These are phyloP conservation scores for Nakaseomyces uthaithaninus DNA, from an alignment of 1,139 yeast genomes.

Conservation along the genomic window DNA sequence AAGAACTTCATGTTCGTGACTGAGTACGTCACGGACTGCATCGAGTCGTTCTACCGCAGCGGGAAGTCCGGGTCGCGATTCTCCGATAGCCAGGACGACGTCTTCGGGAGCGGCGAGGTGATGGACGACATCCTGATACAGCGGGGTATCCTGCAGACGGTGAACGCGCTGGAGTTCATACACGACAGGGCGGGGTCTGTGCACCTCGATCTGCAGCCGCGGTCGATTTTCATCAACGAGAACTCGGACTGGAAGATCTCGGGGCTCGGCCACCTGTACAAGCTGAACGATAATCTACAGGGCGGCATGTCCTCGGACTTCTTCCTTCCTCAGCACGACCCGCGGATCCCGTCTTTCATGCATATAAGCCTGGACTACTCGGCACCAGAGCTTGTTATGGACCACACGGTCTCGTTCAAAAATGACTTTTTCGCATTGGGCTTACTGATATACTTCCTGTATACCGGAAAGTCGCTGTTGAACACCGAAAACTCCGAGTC, in stretches of 20 bases:
- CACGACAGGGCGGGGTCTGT: conserved; percentile 70
- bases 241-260: conserved; percentile 92
- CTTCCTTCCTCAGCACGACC: conserved; percentile 42
- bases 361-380: conserved; percentile 65
- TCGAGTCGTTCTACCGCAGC: conserved; percentile 38
- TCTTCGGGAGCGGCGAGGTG: conserved; percentile 10
- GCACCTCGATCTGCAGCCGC: conserved; percentile 74
- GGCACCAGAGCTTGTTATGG: conserved; percentile 65
- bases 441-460: conserved; percentile 59
- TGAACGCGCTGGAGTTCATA: conserved; percentile 72
- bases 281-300: conserved; percentile 31
- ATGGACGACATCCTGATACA: conserved; percentile 66
- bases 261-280: conserved; percentile 50
- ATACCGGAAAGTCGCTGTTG: conserved; percentile 42
- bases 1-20: conserved; percentile 76
- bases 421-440: conserved; percentile 84
- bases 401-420: conserved; percentile 51
- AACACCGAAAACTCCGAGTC: conserved; percentile 42
- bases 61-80: conserved; percentile 11
- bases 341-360: conserved; percentile 65
- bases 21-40: conserved; percentile 59
- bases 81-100: background rate
- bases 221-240: conserved; percentile 64
- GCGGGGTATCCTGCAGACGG: conserved; percentile 72
- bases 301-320: conserved; percentile 40